Evolutionary conservation across 805 yeast genomes (phyloP).

Genomic region (Metschnikowia picachoensis): DNA sequence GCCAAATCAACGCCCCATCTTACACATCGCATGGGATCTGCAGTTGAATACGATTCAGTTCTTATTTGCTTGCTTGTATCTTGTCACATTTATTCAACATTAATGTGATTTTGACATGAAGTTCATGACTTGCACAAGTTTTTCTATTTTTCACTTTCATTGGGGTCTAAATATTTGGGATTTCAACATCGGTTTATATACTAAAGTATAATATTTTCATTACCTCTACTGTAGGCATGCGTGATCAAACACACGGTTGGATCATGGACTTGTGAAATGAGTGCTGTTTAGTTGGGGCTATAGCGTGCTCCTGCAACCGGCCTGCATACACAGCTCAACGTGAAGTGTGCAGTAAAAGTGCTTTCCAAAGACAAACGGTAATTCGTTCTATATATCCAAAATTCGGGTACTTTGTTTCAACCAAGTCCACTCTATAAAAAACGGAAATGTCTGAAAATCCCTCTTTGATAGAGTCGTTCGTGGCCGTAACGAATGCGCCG

Average conservation of each 20-base stretch:
- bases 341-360: too few species aligned
- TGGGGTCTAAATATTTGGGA: slow-evolving; percentile 41
- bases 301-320: too few species aligned
- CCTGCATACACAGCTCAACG: too few species aligned
- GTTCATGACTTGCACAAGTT: slow-evolving; percentile 23
- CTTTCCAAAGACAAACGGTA: too few species aligned
- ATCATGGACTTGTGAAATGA: too few species aligned
- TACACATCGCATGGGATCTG: slow-evolving; percentile 10
- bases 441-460: slow-evolving; percentile 15
- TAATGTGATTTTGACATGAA: slow-evolving; percentile 33
- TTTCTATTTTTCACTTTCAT: slow-evolving; percentile 18
- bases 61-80: slow-evolving; percentile 28
- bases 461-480: slow-evolving; percentile 29
- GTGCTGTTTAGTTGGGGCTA: too few species aligned
- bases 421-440: too few species aligned
- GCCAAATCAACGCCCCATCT: slow-evolving; percentile 8
- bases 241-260: too few species aligned
- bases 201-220: slow-evolving; percentile 11
- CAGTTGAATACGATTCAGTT: slow-evolving; percentile 29
- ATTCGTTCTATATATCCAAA: too few species aligned
- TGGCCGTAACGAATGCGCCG: slow-evolving; percentile 34
- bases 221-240: neutral
- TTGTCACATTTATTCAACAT: slow-evolving; percentile 48
- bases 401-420: too few species aligned
- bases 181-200: slow-evolving; percentile 46